Conservation (phyloP, 345 rosid species). For the Eucalyptus marginata region DNA sequence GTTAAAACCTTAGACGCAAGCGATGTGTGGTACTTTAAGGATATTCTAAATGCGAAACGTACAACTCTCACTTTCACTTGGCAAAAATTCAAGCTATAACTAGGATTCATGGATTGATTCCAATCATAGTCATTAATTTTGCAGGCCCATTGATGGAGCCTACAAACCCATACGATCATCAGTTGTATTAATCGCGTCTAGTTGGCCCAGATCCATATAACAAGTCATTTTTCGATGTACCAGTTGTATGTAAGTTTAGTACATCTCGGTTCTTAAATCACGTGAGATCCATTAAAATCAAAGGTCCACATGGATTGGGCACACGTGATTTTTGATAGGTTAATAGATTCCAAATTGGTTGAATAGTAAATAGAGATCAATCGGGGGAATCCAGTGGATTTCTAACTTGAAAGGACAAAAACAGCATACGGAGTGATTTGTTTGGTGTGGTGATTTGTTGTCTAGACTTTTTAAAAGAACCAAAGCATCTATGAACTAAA, state of each 20-base stretch:
- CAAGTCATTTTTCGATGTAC: not conserved
- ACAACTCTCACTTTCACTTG: not conserved
- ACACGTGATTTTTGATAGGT: not conserved
- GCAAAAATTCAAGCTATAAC: not conserved
- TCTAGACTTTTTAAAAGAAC: not conserved
- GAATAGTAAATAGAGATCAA: not conserved
- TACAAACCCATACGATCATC: not conserved
- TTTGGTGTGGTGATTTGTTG: not conserved
- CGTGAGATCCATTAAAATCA: not conserved
- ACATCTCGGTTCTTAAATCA: not conserved
- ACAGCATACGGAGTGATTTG: not conserved
- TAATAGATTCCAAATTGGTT: not conserved
- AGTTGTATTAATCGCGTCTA: accelerated
- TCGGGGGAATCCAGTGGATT: not conserved
- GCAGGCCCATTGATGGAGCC: not conserved
- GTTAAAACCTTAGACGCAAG: not conserved
- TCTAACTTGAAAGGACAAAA: not conserved
- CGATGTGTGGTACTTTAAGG: not conserved
- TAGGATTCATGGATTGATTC: not conserved
- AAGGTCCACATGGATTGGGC: not conserved
- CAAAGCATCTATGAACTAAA: not conserved
- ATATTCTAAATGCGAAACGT: not conserved
- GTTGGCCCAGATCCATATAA: not conserved
- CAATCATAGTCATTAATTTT: not conserved
- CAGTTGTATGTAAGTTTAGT: accelerated